Evolutionary conservation across 2,329 filamentous ascomycete species (phyloP), one percentile per base, ranked within the genome.

Genomic region (Aspergillus aculeatinus): DNA sequence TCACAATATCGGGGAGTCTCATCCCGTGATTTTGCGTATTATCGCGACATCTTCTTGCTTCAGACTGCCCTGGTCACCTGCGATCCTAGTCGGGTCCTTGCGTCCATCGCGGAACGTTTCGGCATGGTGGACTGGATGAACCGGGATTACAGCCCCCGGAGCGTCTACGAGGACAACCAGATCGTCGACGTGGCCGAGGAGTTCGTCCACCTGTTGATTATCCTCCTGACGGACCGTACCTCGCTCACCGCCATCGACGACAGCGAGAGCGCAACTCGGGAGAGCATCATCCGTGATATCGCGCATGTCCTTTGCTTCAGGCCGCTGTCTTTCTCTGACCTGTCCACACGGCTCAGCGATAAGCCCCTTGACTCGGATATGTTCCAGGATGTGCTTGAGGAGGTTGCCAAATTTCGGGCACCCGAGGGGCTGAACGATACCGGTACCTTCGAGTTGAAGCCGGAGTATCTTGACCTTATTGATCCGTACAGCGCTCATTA

Each of bases 401-500:
- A 93, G 65, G 93, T 98, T 82, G 91, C 95, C 4, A 90, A 83
- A 2, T 99, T 93, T 81, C 92, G 92, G 65, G 82, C 92, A 10
- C 95, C 95, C 0, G 95, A 99, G 75, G 95, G 94, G 5, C 79
- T 98, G 33, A 91, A 90, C 4, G 95, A 99, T 72, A 90, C 93
- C 16, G 95, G 96, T 59, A 96, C 91, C 0, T 99, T 99, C 70
- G 92, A 97, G 74, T 81, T 99, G 55, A 95, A 93, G 72, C 87
- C 90, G 4, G 86, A 96, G 62, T 95, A 89, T 68, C 84, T 97
- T 44, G 90, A 94, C 67, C 85, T 96, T 51, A 87, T 99, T 54
- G 96, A 99, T 73, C 95, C 96, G 0, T 99, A 97, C 74, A 95
- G 93, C 70, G 90, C 93, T 6, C 92, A 98, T 72, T 99, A 96